Evolutionary conservation across 2,329 filamentous ascomycete genomes (phyloP).

Genomic region (Rhinocladiella similis): DNA sequence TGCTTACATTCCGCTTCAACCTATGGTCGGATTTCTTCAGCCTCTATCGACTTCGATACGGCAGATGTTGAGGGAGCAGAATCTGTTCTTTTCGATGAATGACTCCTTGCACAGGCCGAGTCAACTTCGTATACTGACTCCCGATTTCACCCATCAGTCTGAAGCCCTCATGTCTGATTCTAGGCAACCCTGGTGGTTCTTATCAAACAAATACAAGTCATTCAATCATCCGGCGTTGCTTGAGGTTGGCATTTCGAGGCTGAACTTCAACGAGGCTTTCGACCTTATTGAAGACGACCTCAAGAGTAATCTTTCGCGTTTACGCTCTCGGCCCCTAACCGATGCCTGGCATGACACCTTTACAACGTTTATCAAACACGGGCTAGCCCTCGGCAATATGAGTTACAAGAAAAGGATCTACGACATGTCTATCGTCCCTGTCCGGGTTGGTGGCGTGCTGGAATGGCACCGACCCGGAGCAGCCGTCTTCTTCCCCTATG

Average conservation of each 20-base stretch:
- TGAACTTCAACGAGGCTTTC: slow-evolving; percentile 8
- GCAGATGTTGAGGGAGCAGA: background rate
- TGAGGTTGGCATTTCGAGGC: slow-evolving; percentile 3
- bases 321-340: background rate
- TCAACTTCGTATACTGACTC: slow-evolving; percentile 5
- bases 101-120: background rate
- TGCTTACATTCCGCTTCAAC: slow-evolving; percentile 7
- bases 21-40: slow-evolving; percentile 9
- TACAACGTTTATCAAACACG: slow-evolving; percentile 1
- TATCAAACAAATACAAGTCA: slow-evolving; percentile 6
- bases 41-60: slow-evolving; percentile 2
- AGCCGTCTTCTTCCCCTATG: slow-evolving; percentile 8
- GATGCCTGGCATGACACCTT: slow-evolving; percentile 16
- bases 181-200: background rate
- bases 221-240: background rate
- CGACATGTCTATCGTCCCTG: slow-evolving; percentile 8
- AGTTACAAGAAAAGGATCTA: slow-evolving; percentile 3
- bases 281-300: slow-evolving; percentile 8
- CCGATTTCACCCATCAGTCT: slow-evolving; percentile 7
- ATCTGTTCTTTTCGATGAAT: slow-evolving; percentile 4
- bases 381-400: background rate
- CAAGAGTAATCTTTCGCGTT: background rate
- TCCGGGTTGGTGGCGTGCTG: slow-evolving; percentile 3
- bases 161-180: slow-evolving; percentile 2
- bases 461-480: slow-evolving; percentile 2